Conservation (phyloP, 805 yeast species). For the Candida easanensis region DNA sequence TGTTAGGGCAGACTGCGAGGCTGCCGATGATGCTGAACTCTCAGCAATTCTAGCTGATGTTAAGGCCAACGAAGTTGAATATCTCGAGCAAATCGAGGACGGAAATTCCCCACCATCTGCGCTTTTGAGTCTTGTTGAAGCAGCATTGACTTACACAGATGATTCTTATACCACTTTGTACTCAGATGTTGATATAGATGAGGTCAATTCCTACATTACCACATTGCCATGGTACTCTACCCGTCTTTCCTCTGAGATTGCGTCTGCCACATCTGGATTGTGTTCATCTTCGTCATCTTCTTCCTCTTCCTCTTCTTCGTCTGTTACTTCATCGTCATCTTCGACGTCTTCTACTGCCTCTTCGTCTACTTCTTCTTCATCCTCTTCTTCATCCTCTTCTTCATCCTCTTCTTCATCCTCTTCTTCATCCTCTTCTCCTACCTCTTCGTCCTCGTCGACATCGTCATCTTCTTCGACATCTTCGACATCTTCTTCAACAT, state of each 20-base stretch:
- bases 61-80: slow-evolving; percentile 12
- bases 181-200: slow-evolving; percentile 22
- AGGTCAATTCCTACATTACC: slow-evolving; percentile 25
- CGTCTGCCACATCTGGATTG: neutral
- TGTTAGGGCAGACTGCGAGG: slow-evolving; percentile 25
- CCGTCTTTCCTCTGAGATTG: neutral
- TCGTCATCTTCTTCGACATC: too few relatives aligned
- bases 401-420: neutral
- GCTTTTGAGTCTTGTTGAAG: slow-evolving; percentile 25
- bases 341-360: slow-evolving; percentile 1
- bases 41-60: slow-evolving; percentile 14
- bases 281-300: neutral
- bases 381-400: neutral
- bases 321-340: neutral
- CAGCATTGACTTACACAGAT: slow-evolving; percentile 30
- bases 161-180: slow-evolving; percentile 31
- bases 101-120: slow-evolving; percentile 26
- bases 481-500: too few relatives aligned
- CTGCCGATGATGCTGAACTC: too few relatives aligned
- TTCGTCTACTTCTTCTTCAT: neutral
- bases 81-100: slow-evolving; percentile 16
- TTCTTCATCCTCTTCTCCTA: neutral
- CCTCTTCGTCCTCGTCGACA: neutral
- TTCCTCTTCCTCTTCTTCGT: neutral
- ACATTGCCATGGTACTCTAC: slow-evolving; percentile 31